Evolutionary conservation across 1,284 basidiomycete species (phyloP).

Genomic region (Tilletia horrida): DNA sequence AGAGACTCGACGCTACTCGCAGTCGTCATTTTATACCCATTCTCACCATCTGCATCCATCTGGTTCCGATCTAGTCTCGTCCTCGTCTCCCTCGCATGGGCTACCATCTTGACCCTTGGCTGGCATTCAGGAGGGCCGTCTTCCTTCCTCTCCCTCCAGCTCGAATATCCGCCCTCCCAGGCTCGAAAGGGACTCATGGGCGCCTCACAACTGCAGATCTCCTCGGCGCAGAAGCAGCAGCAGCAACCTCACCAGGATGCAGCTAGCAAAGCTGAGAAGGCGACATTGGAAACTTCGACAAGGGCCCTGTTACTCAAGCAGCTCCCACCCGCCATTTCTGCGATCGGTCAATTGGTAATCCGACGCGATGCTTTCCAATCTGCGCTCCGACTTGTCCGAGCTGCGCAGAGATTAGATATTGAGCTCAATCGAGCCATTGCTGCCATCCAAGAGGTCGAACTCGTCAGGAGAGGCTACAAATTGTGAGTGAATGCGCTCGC

Average conservation of each 20-base stretch:
- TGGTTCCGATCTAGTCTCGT: constrained; percentile 28
- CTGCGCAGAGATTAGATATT: constrained; percentile 40
- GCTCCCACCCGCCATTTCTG: neutral
- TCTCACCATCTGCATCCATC: constrained; percentile 24
- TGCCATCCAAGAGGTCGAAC: constrained; percentile 53
- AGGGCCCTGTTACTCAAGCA: neutral
- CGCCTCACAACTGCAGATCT: neutral
- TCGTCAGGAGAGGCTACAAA: constrained; percentile 49
- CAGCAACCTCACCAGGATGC: neutral
- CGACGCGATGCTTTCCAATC: constrained; percentile 12
- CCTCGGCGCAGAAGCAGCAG: neutral
- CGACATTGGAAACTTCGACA: too few species aligned
- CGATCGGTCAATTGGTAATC: neutral
- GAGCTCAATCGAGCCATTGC: constrained; percentile 43
- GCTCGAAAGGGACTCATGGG: neutral
- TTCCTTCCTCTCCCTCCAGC: constrained; percentile 16
- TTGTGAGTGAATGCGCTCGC: constrained; percentile 24
- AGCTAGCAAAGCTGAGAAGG: neutral
- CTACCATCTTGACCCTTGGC: constrained; percentile 25
- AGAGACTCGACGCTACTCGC: constrained; percentile 25
- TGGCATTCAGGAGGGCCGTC: constrained; percentile 5
- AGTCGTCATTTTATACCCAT: constrained; percentile 24
- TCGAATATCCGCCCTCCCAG: neutral
- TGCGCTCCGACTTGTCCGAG: constrained; percentile 28
- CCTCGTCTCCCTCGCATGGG: constrained; percentile 26